phyloP scores from a whole-genome alignment of 805 yeast genomes.

The Metschnikowia lochheadii region DNA sequence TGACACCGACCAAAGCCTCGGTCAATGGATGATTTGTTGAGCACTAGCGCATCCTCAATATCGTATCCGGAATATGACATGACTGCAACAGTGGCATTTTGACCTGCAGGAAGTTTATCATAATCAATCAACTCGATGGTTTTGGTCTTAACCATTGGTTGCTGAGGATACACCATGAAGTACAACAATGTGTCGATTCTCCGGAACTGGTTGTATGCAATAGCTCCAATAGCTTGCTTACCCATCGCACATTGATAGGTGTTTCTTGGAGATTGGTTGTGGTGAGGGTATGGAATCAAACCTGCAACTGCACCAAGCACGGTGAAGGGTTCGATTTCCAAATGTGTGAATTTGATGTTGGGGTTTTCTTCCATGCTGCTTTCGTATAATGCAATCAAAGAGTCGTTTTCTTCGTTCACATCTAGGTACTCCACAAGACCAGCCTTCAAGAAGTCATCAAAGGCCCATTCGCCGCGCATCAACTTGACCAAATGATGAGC shows the following conservation, averaged over 20 bases:
- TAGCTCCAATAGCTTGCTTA: constrained; percentile 99
- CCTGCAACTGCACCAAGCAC: constrained; percentile 92
- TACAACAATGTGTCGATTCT: constrained; percentile 92
- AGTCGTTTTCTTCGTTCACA: constrained; percentile 96
- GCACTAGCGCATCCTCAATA: constrained; percentile 96
- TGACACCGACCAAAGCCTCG: constrained; percentile 98
- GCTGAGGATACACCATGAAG: constrained; percentile 98
- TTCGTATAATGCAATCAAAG: constrained; percentile 88
- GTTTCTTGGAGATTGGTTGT: constrained; percentile 88
- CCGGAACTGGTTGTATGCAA: constrained; percentile 93
- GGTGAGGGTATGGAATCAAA: constrained; percentile 87
- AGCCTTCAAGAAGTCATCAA: constrained; percentile 80
- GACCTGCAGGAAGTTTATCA: constrained; percentile 97
- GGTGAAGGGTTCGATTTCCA: constrained; percentile 94
- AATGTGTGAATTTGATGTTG: constrained; percentile 61
- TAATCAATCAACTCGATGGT: constrained; percentile 94
- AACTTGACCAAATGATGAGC: constrained; percentile 65
- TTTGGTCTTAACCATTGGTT: constrained; percentile 97
- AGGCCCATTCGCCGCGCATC: constrained; percentile 67
- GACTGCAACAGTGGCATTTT: constrained; percentile 97
- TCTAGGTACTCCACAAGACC: constrained; percentile 95
- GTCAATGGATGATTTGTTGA: constrained; percentile 89
- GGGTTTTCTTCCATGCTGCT: constrained; percentile 44
- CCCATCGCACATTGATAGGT: constrained; percentile 96
- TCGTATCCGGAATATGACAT: constrained; percentile 99